phyloP scores from a whole-genome alignment of 768 basidiomycete genomes.

The Phanerochaete sordida region DNA sequence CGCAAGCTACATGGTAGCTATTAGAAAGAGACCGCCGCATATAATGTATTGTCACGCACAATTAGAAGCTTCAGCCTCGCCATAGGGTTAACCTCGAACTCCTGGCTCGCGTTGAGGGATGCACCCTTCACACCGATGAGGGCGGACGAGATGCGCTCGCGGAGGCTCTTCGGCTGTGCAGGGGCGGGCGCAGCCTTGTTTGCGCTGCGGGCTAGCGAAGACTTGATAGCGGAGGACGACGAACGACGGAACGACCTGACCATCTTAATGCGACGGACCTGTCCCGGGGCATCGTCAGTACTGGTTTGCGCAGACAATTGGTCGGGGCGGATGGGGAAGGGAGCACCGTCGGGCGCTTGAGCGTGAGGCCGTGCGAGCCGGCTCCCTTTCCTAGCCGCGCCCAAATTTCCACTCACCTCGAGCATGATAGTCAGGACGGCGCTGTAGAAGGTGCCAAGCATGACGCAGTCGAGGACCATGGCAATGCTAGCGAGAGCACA shows the following conservation, averaged over 20 bases:
- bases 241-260: constrained; percentile 42
- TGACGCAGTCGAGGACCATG: constrained; percentile 80
- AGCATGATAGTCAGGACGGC: constrained; percentile 93
- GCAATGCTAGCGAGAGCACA: constrained; percentile 92
- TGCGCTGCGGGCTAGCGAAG: constrained; percentile 5
- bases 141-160: constrained; percentile 26
- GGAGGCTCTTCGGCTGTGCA: constrained; percentile 20
- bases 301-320: not conserved
- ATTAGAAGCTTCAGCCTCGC: constrained; percentile 86
- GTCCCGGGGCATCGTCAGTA: constrained; percentile 7
- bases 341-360: not conserved
- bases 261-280: constrained; percentile 72
- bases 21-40: not conserved
- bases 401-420: constrained; percentile 56
- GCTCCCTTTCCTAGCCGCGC: not conserved
- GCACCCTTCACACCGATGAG: constrained; percentile 50
- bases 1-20: constrained; percentile 51
- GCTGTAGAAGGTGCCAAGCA: constrained; percentile 87
- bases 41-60: constrained; percentile 37
- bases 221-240: constrained; percentile 13
- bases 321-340: not conserved
- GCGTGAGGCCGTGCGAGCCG: not conserved
- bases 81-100: constrained; percentile 73
- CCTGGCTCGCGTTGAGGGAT: constrained; percentile 37
- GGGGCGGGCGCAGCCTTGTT: not conserved